Evolutionary conservation across 2,329 filamentous ascomycete genomes (phyloP).

Genomic region (Alternaria novae-zelandiae): DNA sequence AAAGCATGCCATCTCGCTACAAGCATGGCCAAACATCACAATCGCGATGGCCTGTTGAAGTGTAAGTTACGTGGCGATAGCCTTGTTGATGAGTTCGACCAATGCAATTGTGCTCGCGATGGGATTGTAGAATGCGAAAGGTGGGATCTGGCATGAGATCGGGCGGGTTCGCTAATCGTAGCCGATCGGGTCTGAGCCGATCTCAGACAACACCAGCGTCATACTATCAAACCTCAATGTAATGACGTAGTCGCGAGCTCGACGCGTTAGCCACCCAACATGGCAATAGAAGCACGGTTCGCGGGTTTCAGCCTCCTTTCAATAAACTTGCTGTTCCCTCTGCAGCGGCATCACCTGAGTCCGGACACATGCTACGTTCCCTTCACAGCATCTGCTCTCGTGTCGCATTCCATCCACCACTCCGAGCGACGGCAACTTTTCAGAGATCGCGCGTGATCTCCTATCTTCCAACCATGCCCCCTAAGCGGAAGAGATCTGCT

Average conservation of each 20-base stretch:
- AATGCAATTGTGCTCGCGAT: background rate
- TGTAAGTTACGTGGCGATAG: background rate
- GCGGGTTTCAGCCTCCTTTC: constrained; percentile 4
- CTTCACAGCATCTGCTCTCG: constrained; percentile 23
- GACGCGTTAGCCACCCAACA: constrained; percentile 27
- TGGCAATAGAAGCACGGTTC: constrained; percentile 14
- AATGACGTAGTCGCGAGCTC: constrained; percentile 31
- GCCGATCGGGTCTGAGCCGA: constrained; percentile 15
- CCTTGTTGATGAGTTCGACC: background rate
- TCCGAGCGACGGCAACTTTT: constrained; percentile 17
- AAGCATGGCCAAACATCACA: too few species aligned
- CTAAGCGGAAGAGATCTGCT: constrained; percentile 41
- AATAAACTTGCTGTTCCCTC: background rate
- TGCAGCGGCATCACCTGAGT: constrained; percentile 8
- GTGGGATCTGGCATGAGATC: constrained; percentile 1
- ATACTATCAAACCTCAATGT: constrained; percentile 15
- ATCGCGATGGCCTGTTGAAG: background rate
- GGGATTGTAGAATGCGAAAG: background rate
- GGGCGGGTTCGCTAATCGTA: constrained; percentile 10
- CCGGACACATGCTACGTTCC: constrained; percentile 38
- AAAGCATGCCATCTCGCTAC: background rate
- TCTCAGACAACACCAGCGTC: constrained; percentile 16
- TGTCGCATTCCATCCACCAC: constrained; percentile 22
- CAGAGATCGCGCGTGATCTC: constrained; percentile 11
- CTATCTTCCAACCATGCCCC: constrained; percentile 27